Evolutionary conservation across 768 basidiomycete genomes (phyloP).

Genomic region (Rhizopogon vulgaris): DNA sequence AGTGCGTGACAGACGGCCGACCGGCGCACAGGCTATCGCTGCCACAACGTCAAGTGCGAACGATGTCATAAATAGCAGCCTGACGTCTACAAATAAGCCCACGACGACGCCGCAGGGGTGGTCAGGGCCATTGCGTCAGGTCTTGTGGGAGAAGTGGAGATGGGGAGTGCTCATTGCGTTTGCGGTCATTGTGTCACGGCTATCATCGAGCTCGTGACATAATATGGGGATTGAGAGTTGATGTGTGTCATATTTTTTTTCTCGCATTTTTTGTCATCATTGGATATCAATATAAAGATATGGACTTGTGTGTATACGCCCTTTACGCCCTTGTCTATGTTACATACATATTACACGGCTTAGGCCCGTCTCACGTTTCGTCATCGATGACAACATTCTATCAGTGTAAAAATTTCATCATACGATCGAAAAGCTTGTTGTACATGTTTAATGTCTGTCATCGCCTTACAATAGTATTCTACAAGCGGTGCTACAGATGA

Average conservation of each 20-base stretch:
- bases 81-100: slow-evolving; percentile 23
- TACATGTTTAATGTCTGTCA: neutral
- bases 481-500: too few relatives aligned
- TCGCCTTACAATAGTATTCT: too few relatives aligned
- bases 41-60: slow-evolving; percentile 7
- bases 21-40: slow-evolving; percentile 6
- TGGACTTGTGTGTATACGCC: neutral
- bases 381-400: neutral
- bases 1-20: slow-evolving; percentile 14
- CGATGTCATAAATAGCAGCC: slow-evolving; percentile 1
- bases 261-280: neutral
- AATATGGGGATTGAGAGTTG: neutral
- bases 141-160: slow-evolving; percentile 81
- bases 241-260: slow-evolving; percentile 5
- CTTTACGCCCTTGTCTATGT: neutral
- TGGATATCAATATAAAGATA: slow-evolving; percentile 1
- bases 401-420: too few relatives aligned
- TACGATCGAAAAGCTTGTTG: too few relatives aligned
- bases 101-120: slow-evolving; percentile 39
- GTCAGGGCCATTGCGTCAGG: slow-evolving; percentile 54
- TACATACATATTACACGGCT: neutral
- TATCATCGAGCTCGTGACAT: slow-evolving; percentile 46
- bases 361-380: neutral
- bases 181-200: slow-evolving; percentile 70
- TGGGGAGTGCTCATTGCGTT: slow-evolving; percentile 75